A percentile compares a stretch with the other conserved stretches of the same genome.
Conservation (phyloP, 208 protist species). For the Trypanosoma melophagium region DNA sequence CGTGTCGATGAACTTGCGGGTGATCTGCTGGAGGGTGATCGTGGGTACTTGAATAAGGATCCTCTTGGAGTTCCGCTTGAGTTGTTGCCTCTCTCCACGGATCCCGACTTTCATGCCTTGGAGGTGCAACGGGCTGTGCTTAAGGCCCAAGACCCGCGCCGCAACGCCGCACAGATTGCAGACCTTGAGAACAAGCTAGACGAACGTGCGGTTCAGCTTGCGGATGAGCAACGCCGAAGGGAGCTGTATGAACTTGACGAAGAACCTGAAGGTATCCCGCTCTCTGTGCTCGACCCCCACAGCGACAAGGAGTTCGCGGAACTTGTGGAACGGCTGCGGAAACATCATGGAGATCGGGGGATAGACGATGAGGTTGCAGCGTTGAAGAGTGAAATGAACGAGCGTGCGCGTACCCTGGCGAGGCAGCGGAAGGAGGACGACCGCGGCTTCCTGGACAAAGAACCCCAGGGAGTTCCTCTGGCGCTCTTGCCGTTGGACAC, state of each 20-base stretch:
- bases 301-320: conserved; percentile 51
- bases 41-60: conserved; percentile 51
- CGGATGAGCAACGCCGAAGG: conserved; percentile 52
- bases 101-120: conserved; percentile 53
- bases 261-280: conserved; percentile 60
- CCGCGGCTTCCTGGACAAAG: conserved; percentile 63
- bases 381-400: conserved; percentile 66
- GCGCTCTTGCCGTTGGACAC: conserved; percentile 49
- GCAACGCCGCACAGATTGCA: conserved; percentile 66
- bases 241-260: conserved; percentile 60
- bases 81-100: conserved; percentile 58
- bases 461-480: conserved; percentile 62
- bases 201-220: conserved; percentile 62
- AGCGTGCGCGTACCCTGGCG: conserved; percentile 36
- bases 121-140: conserved; percentile 64
- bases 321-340: conserved; percentile 57
- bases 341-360: conserved; percentile 32
- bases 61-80: conserved; percentile 64
- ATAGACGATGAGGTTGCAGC: conserved; percentile 43
- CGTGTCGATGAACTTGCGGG: conserved; percentile 54
- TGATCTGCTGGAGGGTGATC: conserved; percentile 50
- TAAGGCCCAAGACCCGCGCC: conserved; percentile 56
- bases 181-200: conserved; percentile 64
- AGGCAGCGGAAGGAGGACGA: conserved; percentile 52
- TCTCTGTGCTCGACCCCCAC: conserved; percentile 52